Evolutionary conservation across 148 eudicot species (phyloP).

Genomic region (Talinum fruticosum): DNA sequence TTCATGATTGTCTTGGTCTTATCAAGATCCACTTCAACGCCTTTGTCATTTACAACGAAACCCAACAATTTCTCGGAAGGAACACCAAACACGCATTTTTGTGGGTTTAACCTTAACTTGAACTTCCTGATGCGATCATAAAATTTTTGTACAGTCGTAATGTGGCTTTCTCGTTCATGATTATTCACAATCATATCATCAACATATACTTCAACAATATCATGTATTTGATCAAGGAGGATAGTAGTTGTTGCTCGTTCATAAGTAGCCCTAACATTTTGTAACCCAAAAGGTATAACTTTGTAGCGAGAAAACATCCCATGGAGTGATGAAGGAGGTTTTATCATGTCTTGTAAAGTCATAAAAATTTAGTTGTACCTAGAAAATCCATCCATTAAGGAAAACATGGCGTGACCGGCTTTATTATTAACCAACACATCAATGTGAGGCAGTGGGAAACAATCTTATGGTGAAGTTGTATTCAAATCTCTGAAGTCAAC

Average conservation of each 20-base stretch:
- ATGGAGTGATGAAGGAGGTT: too few relatives aligned
- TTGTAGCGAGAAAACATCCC: background rate
- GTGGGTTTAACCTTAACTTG: background rate
- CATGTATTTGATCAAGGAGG: background rate
- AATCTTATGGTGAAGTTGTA: background rate
- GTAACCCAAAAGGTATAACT: background rate
- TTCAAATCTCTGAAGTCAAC: too few relatives aligned
- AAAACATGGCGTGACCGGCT: background rate
- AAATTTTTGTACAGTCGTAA: background rate
- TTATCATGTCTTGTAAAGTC: background rate
- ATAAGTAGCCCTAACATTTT: background rate
- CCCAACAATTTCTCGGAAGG: background rate
- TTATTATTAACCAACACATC: background rate
- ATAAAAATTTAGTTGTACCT: background rate
- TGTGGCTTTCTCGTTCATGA: background rate
- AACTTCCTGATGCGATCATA: too few relatives aligned
- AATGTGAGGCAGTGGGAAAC: background rate
- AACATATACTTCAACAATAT: background rate
- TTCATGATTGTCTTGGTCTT: background rate
- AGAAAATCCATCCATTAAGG: conserved; percentile 1
- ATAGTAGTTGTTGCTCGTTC: background rate
- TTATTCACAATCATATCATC: background rate
- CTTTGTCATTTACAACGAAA: background rate
- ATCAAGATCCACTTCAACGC: background rate
- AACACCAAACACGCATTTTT: background rate